Evolutionary conservation across 1,284 basidiomycete species (phyloP).

Genomic region (Ceratobasidium sp.): DNA sequence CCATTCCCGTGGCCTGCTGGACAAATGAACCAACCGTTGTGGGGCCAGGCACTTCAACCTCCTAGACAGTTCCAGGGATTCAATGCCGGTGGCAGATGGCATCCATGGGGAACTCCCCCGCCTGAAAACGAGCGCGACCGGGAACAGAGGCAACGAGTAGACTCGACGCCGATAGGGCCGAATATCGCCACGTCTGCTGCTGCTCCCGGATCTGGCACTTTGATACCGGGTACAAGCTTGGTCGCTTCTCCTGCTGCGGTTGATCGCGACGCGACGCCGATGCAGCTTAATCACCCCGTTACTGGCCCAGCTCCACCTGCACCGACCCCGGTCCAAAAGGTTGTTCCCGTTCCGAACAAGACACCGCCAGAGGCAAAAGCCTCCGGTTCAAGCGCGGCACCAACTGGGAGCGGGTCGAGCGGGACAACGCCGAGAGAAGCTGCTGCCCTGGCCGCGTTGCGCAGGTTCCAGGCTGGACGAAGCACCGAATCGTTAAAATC

Average conservation of each 20-base stretch:
- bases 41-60: conserved; percentile 20
- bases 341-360: conserved; percentile 46
- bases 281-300: conserved; percentile 20
- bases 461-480: conserved; percentile 52
- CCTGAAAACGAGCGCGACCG: conserved; percentile 33
- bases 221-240: not conserved
- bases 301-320: conserved; percentile 34
- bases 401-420: conserved; percentile 26
- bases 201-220: not conserved
- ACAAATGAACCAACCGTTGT: conserved; percentile 18
- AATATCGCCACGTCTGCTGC: too few species aligned
- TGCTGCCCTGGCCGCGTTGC: conserved; percentile 58
- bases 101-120: conserved; percentile 47
- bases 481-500: conserved; percentile 38
- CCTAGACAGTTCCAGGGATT: conserved; percentile 48
- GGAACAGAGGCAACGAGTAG: conserved; percentile 4
- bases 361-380: conserved; percentile 64
- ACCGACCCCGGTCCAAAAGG: conserved; percentile 36
- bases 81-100: conserved; percentile 47
- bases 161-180: conserved; percentile 16
- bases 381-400: conserved; percentile 61
- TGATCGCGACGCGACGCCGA: conserved; percentile 27
- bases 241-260: conserved; percentile 17
- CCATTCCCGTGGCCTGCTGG: conserved; percentile 34
- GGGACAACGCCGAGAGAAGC: conserved; percentile 55